These are phyloP conservation scores for Leccinellum luteum DNA, from an alignment of 768 basidiomycete genomes.

Conservation along the genomic window DNA sequence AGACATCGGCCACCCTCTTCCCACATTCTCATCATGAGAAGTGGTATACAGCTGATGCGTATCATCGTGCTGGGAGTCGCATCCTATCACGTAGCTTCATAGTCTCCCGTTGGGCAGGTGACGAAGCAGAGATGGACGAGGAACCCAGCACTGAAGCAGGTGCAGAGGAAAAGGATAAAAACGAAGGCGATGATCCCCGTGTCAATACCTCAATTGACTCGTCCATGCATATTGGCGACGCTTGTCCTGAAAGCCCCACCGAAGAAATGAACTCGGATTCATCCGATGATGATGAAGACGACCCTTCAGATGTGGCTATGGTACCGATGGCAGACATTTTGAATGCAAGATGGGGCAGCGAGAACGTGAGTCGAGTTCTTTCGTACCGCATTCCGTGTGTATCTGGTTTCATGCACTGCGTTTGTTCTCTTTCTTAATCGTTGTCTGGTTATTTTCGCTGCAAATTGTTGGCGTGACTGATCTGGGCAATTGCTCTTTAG, in stretches of 20 bases:
- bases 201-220: conserved; percentile 12
- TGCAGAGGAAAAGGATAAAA: conserved; percentile 34
- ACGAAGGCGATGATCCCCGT: conserved; percentile 33
- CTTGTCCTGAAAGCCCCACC: conserved; percentile 8
- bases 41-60: conserved; percentile 68
- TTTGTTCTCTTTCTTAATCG: not conserved
- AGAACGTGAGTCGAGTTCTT: conserved; percentile 62
- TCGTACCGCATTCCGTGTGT: not conserved
- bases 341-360: conserved; percentile 81
- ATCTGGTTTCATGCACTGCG: not conserved
- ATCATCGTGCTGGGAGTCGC: conserved; percentile 87
- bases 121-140: conserved; percentile 15
- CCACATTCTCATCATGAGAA: conserved; percentile 39
- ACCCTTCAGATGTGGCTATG: conserved; percentile 75
- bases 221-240: conserved; percentile 33
- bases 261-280: conserved; percentile 41
- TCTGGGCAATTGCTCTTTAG: conserved; percentile 36
- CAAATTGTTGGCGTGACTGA: not conserved
- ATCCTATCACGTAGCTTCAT: conserved; percentile 93
- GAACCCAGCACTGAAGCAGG: conserved; percentile 20
- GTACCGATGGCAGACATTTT: conserved; percentile 96
- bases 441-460: not conserved
- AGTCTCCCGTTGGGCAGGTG: conserved; percentile 59
- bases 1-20: conserved; percentile 78
- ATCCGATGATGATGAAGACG: conserved; percentile 46